Base-by-base conservation (phyloP, 257 asterid species). In the Paulownia fortunei region DNA sequence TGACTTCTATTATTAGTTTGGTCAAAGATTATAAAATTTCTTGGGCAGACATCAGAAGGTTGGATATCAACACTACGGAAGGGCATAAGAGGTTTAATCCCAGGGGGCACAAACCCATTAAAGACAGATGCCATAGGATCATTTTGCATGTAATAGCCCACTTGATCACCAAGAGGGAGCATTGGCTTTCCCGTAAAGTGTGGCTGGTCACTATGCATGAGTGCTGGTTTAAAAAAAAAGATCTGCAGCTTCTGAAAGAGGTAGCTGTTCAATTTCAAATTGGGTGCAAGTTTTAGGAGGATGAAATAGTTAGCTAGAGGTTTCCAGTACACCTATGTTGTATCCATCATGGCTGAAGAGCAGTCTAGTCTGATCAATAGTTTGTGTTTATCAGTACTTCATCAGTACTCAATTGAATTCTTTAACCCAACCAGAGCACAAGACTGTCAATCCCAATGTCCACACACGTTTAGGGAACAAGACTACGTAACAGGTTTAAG, bases 401-500 rank as follows among this genome's bases (percentile, higher is more conserved):
- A 44, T 13, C 32, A 37, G 42, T 30, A 77, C 79, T 76, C 68
- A 27, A 62, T 63, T 60, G 63, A 61, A 76, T 66, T 68, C 55
- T 58, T 21, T 32, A 26, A 76, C 69, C 76, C 80, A 81, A 70
- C 76, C 69, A 61, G 68, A 74, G 71, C 76, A 61, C 51, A 73
- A 71, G 77, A 55, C 3, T 2, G 60, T 47, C 44, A 19, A 62
- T 21, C 24, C 36, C 54, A 24, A 67, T 47, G 42, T 44, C 71
- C 19, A 75, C 54, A 78, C 49, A 42, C 69, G 47, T 30, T 37
- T 7, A 34, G 47, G n/a, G 55, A 79, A 79, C 84, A 71, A 65
- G 82, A 92, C 96, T 91, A 92, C 96, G 98, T 92, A 44, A 92
- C 97, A 42, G 97, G 97, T 82, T 89, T 92, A 80, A 92, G 97